phyloP scores from a whole-genome alignment of 2,329 filamentous ascomycete species.

The Clarireedia sp. region DNA sequence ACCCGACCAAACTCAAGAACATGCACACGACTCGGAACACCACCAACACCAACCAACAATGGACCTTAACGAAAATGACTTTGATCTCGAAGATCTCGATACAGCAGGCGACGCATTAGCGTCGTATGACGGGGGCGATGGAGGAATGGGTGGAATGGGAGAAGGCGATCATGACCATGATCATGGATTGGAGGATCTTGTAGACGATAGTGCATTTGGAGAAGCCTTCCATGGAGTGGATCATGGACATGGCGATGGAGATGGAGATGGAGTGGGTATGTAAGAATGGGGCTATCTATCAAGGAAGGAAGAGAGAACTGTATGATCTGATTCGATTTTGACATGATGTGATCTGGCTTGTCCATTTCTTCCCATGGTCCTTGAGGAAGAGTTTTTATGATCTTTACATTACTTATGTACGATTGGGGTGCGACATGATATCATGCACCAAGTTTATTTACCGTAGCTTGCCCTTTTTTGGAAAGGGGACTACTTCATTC shows the following conservation, averaged over 20 bases:
- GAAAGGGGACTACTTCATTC: no score
- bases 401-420: no score
- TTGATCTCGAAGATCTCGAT: conserved; percentile 58
- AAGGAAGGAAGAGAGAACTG: no score
- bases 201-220: conserved; percentile 75
- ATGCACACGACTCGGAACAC: not conserved
- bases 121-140: conserved; percentile 50
- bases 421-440: no score
- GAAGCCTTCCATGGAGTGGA: conserved; percentile 68
- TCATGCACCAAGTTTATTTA: no score
- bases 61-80: conserved; percentile 45
- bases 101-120: conserved; percentile 65
- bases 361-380: no score
- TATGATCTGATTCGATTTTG: no score
- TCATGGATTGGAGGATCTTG: conserved; percentile 48
- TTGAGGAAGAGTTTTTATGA: no score
- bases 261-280: conserved; percentile 12
- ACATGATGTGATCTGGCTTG: no score
- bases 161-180: conserved; percentile 32
- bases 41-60: conserved; percentile 9
- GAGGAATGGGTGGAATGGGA: conserved; percentile 20
- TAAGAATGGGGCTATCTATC: not conserved
- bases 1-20: not conserved
- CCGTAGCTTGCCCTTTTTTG: no score
- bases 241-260: conserved; percentile 13